Conservation (phyloP, 2,329 filamentous ascomycete genomes). For the Neocucurbitaria cava region DNA sequence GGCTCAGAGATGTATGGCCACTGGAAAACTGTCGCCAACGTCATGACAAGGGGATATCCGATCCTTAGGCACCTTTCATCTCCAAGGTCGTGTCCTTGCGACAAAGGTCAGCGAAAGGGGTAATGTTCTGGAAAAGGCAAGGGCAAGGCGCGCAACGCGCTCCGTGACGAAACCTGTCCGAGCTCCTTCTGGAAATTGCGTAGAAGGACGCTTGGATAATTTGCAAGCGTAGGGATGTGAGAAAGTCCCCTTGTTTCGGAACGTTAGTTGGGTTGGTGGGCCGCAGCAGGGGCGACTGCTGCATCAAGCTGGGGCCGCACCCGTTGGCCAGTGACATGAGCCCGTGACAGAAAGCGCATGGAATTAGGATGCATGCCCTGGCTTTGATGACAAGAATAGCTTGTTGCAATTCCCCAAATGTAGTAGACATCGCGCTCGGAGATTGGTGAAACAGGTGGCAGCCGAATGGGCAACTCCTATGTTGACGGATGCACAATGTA, state of each 20-base stretch:
- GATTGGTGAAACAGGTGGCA: conserved; percentile 44
- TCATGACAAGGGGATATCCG: conserved; percentile 15
- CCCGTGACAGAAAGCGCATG: conserved; percentile 30
- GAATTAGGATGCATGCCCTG: conserved; percentile 38
- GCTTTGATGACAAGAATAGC: conserved; percentile 41
- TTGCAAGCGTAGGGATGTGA: conserved; percentile 34
- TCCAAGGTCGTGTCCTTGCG: conserved; percentile 22
- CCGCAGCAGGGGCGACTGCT: conserved; percentile 22
- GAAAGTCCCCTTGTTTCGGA: conserved; percentile 38
- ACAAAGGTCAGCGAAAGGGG: conserved; percentile 38
- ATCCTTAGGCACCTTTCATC: conserved; percentile 21
- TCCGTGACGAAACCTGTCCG: conserved; percentile 27
- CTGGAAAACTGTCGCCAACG: conserved; percentile 18
- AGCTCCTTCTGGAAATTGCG: conserved; percentile 46
- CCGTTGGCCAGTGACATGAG: conserved; percentile 35
- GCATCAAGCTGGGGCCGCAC: conserved; percentile 37
- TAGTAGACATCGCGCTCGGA: conserved; percentile 25
- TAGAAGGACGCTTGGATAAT: conserved; percentile 42
- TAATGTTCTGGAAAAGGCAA: conserved; percentile 48
- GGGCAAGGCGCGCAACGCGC: conserved; percentile 36
- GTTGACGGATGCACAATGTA: conserved; percentile 2
- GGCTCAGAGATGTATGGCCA: conserved; percentile 13
- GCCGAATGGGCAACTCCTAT: conserved; percentile 26
- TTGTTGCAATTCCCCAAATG: conserved; percentile 24
- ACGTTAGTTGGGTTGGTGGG: conserved; percentile 31